These are phyloP conservation scores for Hemileccinum rubropunctum DNA, from an alignment of 768 basidiomycete species.

Conservation along the genomic window DNA sequence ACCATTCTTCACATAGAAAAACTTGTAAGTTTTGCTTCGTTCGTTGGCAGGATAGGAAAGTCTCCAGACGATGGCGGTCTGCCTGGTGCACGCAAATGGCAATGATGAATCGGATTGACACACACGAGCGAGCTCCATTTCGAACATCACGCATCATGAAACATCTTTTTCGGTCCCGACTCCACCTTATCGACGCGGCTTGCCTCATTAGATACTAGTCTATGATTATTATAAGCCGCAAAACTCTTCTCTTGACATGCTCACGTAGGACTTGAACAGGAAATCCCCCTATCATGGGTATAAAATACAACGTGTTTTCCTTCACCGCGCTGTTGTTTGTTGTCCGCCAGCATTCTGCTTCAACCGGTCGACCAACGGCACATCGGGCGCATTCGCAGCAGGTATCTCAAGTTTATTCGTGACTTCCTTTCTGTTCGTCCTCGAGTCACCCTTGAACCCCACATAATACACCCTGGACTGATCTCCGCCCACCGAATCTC, in stretches of 20 bases:
- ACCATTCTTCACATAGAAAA: not conserved
- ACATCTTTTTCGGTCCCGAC: too few species aligned
- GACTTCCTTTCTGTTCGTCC: constrained; percentile 52
- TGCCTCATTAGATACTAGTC: too few species aligned
- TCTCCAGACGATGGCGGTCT: too few species aligned
- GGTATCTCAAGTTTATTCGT: constrained; percentile 68
- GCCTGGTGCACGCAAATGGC: not conserved
- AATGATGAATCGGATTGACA: too few species aligned
- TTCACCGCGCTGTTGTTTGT: constrained; percentile 60
- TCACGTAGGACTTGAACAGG: constrained; percentile 14
- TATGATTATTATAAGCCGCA: too few species aligned
- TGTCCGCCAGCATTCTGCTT: constrained; percentile 54
- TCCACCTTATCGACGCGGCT: too few species aligned
- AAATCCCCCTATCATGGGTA: constrained; percentile 3
- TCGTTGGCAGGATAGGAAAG: not conserved
- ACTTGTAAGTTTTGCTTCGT: not conserved
- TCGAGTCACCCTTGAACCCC: constrained; percentile 78
- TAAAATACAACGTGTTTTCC: not conserved
- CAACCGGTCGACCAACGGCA: constrained; percentile 58
- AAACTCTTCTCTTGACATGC: too few species aligned
- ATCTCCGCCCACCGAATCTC: constrained; percentile 65
- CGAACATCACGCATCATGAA: too few species aligned
- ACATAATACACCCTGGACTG: constrained; percentile 69
- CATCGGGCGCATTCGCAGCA: constrained; percentile 79
- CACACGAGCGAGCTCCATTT: too few species aligned